Evolutionary conservation across 2,329 filamentous ascomycete species (phyloP).

Genomic region (Sporothrix inflata): DNA sequence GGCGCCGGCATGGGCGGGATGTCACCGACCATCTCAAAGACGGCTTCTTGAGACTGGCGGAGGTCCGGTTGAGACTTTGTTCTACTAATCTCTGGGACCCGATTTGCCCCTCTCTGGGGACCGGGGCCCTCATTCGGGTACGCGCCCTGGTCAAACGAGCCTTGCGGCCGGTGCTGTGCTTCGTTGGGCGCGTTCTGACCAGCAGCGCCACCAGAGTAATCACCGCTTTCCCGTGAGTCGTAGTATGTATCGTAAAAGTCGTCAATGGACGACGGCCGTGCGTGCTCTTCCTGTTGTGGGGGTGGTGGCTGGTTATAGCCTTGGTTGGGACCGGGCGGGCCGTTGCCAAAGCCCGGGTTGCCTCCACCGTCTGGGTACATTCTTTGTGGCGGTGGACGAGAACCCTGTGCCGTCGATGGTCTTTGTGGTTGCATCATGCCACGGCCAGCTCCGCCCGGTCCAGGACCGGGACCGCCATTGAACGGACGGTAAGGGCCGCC

Average conservation of each 20-base stretch:
- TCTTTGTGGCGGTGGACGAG: constrained; percentile 57
- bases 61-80: constrained; percentile 71
- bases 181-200: constrained; percentile 44
- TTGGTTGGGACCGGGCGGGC: constrained; percentile 35
- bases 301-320: constrained; percentile 44
- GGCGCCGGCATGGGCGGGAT: constrained; percentile 54
- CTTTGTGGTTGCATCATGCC: constrained; percentile 48
- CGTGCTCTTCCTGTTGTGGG: constrained; percentile 42
- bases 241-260: constrained; percentile 62
- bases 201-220: constrained; percentile 39
- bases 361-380: constrained; percentile 43
- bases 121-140: constrained; percentile 34
- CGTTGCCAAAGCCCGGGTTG: constrained; percentile 25
- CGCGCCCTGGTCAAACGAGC: constrained; percentile 55
- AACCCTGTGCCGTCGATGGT: constrained; percentile 59
- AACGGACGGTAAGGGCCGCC: constrained; percentile 42
- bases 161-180: constrained; percentile 41
- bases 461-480: constrained; percentile 40
- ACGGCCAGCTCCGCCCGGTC: constrained; percentile 36
- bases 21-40: constrained; percentile 74
- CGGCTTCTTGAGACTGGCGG: constrained; percentile 65
- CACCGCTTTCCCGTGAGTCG: constrained; percentile 40
- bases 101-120: constrained; percentile 55
- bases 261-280: constrained; percentile 47
- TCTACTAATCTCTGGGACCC: constrained; percentile 58